Conservation (phyloP, 2,329 filamentous ascomycete genomes). For the Trichophyton benhamiae region DNA sequence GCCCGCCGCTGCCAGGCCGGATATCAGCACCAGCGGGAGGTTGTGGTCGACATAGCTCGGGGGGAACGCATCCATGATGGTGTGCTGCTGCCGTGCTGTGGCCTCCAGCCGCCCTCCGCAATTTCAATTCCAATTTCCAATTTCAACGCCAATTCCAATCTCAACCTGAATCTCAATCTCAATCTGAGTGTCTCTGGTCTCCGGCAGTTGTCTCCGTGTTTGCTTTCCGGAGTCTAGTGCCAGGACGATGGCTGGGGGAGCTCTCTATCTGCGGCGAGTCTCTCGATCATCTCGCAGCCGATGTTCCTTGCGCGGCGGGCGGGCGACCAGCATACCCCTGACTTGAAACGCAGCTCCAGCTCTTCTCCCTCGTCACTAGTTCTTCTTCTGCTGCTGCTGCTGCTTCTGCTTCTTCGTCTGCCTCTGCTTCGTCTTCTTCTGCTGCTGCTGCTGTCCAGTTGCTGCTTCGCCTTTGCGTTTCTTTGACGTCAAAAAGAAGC, state of each 20-base stretch:
- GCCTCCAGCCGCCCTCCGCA: too few relatives aligned
- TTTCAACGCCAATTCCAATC: too few relatives aligned
- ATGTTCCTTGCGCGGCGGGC: background rate
- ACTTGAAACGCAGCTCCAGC: background rate
- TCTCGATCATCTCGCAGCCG: background rate
- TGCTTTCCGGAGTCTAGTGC: too few relatives aligned
- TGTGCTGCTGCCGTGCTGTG: too few relatives aligned
- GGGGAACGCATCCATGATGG: conserved; percentile 35
- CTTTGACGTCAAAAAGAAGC: background rate
- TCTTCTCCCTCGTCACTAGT: background rate
- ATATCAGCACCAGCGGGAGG: conserved; percentile 69
- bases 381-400: background rate
- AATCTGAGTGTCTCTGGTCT: too few relatives aligned
- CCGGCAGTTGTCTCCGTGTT: too few relatives aligned
- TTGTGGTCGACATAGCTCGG: conserved; percentile 72
- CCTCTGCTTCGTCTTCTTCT: background rate
- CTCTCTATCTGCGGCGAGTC: background rate
- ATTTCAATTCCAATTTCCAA: too few relatives aligned
- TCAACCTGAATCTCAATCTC: too few relatives aligned
- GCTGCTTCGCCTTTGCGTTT: background rate
- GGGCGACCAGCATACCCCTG: conserved; percentile 2
- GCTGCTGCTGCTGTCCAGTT: background rate
- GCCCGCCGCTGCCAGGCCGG: conserved; percentile 47
- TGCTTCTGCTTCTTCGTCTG: background rate
- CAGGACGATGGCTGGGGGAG: background rate